Evolutionary conservation across 2,329 filamentous ascomycete genomes (phyloP), one percentile per base, ranked within the genome.

Genomic region (Beauveria australis): DNA sequence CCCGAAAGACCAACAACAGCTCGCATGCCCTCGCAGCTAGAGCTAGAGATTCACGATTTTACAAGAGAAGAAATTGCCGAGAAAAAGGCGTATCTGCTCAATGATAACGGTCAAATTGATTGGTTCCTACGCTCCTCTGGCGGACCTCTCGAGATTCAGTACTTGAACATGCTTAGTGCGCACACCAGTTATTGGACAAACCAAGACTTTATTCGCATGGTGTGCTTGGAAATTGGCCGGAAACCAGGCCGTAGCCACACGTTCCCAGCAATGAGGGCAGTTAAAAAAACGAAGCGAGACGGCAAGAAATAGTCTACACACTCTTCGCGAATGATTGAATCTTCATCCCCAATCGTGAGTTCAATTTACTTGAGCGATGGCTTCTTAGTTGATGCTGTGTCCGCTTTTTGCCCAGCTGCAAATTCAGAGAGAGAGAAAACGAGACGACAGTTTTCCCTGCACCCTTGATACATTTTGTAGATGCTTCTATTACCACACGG

Each of bases 101-200:
- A 99, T 67, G 94, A 99, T 68, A 97, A 97, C 66, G 93, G 92
- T 0, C 94, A 99, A 74, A 87, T 99, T 46, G 94, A 99, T 72
- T 99, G 86, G 74, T 95, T 88, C 67, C 77, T 99, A 53, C 86
- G 86, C 53, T 92, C 91, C 8, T 89, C 91, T 0, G 89, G 90
- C 1, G 94, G 94, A 0, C 88, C 92, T 4, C 78, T 99, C 41
- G 94, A 96, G 73, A 92, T 97, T 26, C 92, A 97, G 74, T 99
- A 99, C 71, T 75, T 97, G 41, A 97, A 96, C 66, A 99, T 99
- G 94, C 76, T 99, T 59, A 90, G 91, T 61, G 94, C 94, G 9
- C 94, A 99, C 73, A 92, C 90, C 60, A 93, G 89, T 71, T 99
- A 99, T 73, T 99, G 94, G 94, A 82, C 85, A 2, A 86, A 89